Base-by-base conservation (phyloP, 2,329 filamentous ascomycete genomes). In the Penicillium glabrum region DNA sequence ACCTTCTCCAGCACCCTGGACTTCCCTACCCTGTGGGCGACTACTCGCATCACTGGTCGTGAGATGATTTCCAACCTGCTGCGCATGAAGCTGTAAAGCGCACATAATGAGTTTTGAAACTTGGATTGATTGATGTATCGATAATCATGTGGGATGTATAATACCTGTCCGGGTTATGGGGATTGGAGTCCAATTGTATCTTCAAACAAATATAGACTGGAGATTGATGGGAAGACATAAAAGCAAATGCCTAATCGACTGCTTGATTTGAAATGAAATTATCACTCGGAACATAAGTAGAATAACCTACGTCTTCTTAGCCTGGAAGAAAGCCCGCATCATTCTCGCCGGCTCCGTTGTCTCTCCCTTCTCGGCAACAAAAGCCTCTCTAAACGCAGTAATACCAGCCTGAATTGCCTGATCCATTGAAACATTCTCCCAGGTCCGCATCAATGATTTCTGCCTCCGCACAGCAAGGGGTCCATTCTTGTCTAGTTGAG, bases 1-100 rank as follows among this genome's bases (percentile, higher is more conserved):
- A 86, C 85, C 46, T 82, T 96, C 57, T 85, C 82, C 53, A 92
- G 88, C 75, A 96, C 91, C 5, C 80, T 96, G 63, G 92, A 96
- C 75, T 84, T 96, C 71, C 86, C 84, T n/a, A 96, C 91, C 1
- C 75, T 96, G 68, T 95, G 89, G 89, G 83, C 83, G 67, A 96
- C 89, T n/a, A 84, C 84, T 33, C 80, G 78, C 62, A 82, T 93
- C 58, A 96, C 91, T 1, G 91, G 80, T 2, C 79, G 86, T 56
- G 85, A 92, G 81, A 96, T 95, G 86, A 77, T 91, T 58, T 73
- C 75, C 33, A 93, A 96, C 75, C 72, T 96, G 72, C 70, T 88
- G 57, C 76, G 81, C 68, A 84, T 84, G 56, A 95, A 95, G 84
- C 75, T 93, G 57, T 91, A 81, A 77, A 23, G 19, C 13, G 23